Conservation (phyloP, 176 grass and related monocot species). For the Oryza nivara region DNA sequence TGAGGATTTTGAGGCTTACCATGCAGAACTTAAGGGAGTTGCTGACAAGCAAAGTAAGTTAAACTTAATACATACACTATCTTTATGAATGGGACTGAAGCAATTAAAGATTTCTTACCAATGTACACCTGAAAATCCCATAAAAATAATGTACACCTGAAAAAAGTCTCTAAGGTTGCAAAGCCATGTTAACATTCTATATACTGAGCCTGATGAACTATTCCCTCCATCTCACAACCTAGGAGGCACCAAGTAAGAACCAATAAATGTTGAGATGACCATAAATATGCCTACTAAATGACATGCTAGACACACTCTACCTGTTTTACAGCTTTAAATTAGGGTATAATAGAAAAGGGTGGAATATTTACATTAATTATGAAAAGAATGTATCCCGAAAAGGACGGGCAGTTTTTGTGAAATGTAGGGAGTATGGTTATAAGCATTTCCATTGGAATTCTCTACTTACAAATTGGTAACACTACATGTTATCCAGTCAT, state of each 20-base stretch:
- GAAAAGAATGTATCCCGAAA: neutral
- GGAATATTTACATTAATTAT: neutral
- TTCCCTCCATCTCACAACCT: neutral
- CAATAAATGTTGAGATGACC: neutral
- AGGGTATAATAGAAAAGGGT: neutral
- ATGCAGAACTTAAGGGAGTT: constrained; percentile 74
- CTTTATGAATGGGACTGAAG: neutral
- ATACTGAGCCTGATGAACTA: constrained; percentile 5
- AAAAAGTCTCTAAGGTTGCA: neutral
- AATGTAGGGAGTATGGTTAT: neutral
- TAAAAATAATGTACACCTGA: neutral
- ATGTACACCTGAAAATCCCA: neutral
- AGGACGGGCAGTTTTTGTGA: neutral
- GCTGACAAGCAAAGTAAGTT: constrained; percentile 85
- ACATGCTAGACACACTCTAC: neutral
- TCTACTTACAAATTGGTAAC: neutral
- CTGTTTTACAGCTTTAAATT: neutral
- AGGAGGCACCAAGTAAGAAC: neutral
- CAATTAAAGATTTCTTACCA: constrained; percentile 21
- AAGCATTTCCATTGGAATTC: neutral
- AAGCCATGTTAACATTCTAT: constrained; percentile 25
- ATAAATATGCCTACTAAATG: neutral
- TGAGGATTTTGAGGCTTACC: constrained; percentile 69
- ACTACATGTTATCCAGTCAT: neutral
- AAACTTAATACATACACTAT: constrained; percentile 5